phyloP scores from a whole-genome alignment of 345 rosid genomes.

The Sonneratia caseolaris region DNA sequence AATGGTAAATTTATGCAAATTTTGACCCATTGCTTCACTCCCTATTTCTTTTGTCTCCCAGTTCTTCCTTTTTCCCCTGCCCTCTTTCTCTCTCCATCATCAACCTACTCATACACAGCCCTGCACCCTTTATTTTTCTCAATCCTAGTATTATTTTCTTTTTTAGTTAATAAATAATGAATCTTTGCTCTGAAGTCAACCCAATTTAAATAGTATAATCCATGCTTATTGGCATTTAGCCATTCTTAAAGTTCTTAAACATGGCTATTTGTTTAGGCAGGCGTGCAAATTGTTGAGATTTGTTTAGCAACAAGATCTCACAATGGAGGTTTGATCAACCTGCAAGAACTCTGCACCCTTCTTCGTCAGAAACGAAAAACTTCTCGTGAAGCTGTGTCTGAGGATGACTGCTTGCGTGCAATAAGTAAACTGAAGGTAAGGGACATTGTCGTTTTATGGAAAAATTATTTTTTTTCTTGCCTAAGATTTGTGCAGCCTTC shows the following conservation, averaged over 20 bases:
- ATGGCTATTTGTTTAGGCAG: slow-evolving; percentile 37
- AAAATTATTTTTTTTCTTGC: background rate
- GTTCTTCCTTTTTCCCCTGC: no score
- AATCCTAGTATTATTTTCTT: no score
- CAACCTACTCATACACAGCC: no score
- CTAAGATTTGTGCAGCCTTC: background rate
- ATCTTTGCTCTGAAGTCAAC: no score
- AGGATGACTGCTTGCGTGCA: slow-evolving; percentile 94
- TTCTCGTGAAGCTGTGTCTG: slow-evolving; percentile 73
- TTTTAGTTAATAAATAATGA: no score
- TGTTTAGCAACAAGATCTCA: slow-evolving; percentile 84
- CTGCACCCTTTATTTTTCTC: no score
- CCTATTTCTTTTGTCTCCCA: no score
- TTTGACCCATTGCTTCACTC: no score
- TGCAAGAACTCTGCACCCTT: slow-evolving; percentile 67
- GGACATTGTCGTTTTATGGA: background rate
- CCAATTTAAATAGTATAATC: background rate
- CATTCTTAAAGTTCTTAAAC: background rate
- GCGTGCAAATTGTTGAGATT: slow-evolving; percentile 88
- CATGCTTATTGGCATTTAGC: background rate
- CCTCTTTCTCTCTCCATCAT: no score
- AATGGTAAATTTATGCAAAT: no score
- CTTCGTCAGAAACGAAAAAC: slow-evolving; percentile 62
- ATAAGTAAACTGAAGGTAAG: slow-evolving; percentile 85
- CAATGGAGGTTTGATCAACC: slow-evolving; percentile 83